Evolutionary conservation across 2,329 filamentous ascomycete genomes (phyloP).

Genomic region (Aspergillus neotritici): DNA sequence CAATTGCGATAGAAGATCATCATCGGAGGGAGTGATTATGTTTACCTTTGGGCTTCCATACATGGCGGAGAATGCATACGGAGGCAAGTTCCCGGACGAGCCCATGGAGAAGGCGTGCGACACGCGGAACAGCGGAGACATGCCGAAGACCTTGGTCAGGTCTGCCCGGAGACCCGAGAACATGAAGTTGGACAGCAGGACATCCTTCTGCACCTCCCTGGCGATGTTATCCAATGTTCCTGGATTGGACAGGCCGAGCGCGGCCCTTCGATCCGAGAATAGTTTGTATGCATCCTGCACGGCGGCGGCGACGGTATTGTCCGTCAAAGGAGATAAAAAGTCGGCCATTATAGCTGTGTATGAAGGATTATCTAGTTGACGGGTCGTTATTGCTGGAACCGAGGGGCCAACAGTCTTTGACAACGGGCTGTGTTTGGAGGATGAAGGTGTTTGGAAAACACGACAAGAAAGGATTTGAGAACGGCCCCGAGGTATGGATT

Average conservation of each 20-base stretch:
- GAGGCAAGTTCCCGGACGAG: conserved; percentile 71
- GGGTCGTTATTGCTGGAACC: conserved; percentile 9
- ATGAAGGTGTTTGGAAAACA: conserved; percentile 19
- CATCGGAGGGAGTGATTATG: conserved; percentile 13
- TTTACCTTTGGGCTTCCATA: conserved; percentile 88
- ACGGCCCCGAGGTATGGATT: conserved; percentile 19
- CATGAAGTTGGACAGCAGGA: conserved; percentile 92
- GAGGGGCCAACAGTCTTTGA: conserved; percentile 8
- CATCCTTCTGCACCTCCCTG: conserved; percentile 91
- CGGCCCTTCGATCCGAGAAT: conserved; percentile 79
- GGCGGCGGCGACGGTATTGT: conserved; percentile 65
- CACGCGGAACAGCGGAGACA: conserved; percentile 90
- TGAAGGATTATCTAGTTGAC: conserved; percentile 6
- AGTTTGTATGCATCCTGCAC: conserved; percentile 72
- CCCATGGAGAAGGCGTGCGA: conserved; percentile 96
- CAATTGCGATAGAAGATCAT: not conserved
- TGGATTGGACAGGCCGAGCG: conserved; percentile 84
- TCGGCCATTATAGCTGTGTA: conserved; percentile 37
- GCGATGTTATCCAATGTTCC: conserved; percentile 85
- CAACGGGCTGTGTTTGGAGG: conserved; percentile 24
- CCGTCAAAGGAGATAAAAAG: conserved; percentile 51
- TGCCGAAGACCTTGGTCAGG: conserved; percentile 92
- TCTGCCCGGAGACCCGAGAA: conserved; percentile 95
- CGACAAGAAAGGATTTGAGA: conserved; percentile 23
- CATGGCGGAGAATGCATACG: conserved; percentile 90